Conservation (phyloP, 2,329 filamentous ascomycete species). For the Xylariaceae sp. region DNA sequence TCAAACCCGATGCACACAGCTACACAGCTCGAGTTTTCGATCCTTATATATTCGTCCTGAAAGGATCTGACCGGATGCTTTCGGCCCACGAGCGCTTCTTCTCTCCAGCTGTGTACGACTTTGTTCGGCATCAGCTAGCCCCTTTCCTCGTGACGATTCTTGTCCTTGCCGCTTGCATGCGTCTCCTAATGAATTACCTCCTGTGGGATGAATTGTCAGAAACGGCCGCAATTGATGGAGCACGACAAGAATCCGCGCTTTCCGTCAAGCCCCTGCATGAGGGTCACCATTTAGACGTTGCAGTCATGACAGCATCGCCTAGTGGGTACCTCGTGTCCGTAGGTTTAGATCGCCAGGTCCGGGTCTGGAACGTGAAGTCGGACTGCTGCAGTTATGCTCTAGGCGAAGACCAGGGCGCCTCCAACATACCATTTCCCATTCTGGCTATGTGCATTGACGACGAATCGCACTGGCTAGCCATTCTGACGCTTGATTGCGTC, state of each 20-base stretch:
- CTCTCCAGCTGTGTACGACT: constrained; percentile 61
- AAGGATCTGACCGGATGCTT: constrained; percentile 62
- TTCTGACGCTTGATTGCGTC: constrained; percentile 56
- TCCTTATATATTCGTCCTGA: constrained; percentile 67
- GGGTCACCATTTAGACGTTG: constrained; percentile 67
- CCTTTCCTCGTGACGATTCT: constrained; percentile 61
- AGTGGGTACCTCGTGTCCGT: constrained; percentile 65
- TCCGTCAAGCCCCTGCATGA: constrained; percentile 56
- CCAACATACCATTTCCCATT: constrained; percentile 52
- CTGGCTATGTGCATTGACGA: constrained; percentile 62
- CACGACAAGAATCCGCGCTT: constrained; percentile 47
- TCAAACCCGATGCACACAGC: constrained; percentile 67
- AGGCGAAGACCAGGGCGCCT: constrained; percentile 34
- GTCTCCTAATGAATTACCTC: constrained; percentile 69
- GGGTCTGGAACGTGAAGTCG: constrained; percentile 59
- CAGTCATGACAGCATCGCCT: constrained; percentile 57
- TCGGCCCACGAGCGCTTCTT: constrained; percentile 45
- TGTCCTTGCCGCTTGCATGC: constrained; percentile 59
- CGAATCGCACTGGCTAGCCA: constrained; percentile 59
- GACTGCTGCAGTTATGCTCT: constrained; percentile 36
- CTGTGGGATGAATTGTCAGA: constrained; percentile 59
- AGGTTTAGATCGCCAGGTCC: constrained; percentile 65
- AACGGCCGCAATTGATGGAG: constrained; percentile 41
- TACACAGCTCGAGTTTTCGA: constrained; percentile 73
- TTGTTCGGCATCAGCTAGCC: constrained; percentile 54